phyloP scores from a whole-genome alignment of 2,329 filamentous ascomycete genomes.

The Colletotrichum lindemuthianum region DNA sequence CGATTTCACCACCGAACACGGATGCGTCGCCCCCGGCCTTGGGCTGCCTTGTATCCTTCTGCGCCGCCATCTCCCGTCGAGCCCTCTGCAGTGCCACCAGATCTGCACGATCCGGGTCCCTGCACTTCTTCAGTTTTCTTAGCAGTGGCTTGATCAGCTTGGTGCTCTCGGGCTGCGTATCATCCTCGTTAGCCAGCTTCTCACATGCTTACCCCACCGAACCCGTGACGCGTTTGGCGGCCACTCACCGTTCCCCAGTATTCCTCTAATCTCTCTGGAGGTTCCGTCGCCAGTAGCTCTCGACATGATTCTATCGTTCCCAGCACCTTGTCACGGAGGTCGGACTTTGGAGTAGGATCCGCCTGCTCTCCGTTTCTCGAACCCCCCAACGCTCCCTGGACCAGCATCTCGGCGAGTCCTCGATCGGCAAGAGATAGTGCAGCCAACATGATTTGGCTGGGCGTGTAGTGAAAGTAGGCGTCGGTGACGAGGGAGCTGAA shows the following conservation, averaged over 20 bases:
- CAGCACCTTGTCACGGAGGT: constrained; percentile 59
- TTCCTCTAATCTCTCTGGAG: constrained; percentile 63
- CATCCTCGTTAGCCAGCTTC: constrained; percentile 41
- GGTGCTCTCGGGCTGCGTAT: constrained; percentile 54
- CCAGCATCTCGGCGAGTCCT: constrained; percentile 63
- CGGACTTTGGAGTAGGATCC: constrained; percentile 38
- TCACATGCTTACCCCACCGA: neutral
- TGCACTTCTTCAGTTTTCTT: constrained; percentile 77
- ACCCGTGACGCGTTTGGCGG: neutral
- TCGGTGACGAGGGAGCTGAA: constrained; percentile 88
- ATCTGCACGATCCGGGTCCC: constrained; percentile 79
- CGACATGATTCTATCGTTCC: constrained; percentile 60
- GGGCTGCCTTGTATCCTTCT: constrained; percentile 53
- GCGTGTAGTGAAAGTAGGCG: constrained; percentile 96
- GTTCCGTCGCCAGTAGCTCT: constrained; percentile 65
- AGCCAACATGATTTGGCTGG: constrained; percentile 91
- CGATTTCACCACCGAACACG: constrained; percentile 55
- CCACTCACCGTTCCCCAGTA: constrained; percentile 62
- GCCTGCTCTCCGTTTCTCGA: constrained; percentile 37
- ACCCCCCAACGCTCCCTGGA: constrained; percentile 49
- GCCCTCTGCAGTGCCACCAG: constrained; percentile 75
- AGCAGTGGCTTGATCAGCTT: constrained; percentile 67
- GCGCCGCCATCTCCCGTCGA: constrained; percentile 63
- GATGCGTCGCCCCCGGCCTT: constrained; percentile 50
- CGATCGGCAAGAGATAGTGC: constrained; percentile 80